Conservation (phyloP, 2,329 filamentous ascomycete genomes). For the Clarireedia monteithiana region DNA sequence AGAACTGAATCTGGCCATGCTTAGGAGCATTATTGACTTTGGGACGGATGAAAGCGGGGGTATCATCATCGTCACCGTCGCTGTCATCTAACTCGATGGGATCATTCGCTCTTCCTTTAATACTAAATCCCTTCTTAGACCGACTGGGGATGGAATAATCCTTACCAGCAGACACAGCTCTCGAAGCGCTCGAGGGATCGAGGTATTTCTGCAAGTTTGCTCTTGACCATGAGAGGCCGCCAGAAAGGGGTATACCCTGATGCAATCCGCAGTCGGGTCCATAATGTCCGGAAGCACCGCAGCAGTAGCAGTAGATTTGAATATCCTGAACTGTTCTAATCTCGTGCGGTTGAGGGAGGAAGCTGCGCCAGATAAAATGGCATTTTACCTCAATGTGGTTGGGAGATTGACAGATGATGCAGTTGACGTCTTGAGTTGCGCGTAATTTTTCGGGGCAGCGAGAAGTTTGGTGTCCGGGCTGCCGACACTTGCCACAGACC, state of each 20-base stretch:
- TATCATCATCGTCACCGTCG: slow-evolving; percentile 19
- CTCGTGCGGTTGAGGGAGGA: slow-evolving; percentile 33
- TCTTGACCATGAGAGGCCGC: slow-evolving; percentile 44
- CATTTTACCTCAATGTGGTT: slow-evolving; percentile 55
- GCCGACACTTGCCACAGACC: slow-evolving; percentile 52
- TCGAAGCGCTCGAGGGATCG: slow-evolving; percentile 35
- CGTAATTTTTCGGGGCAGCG: slow-evolving; percentile 50
- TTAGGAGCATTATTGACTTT: slow-evolving; percentile 13
- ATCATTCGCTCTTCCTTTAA: slow-evolving; percentile 27
- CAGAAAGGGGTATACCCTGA: slow-evolving; percentile 16
- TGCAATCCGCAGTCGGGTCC: slow-evolving; percentile 44
- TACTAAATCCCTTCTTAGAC: slow-evolving; percentile 19
- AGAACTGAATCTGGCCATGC: slow-evolving; percentile 3
- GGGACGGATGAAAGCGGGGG: slow-evolving; percentile 22
- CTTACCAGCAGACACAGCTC: slow-evolving; percentile 22
- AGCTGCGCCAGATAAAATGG: slow-evolving; percentile 52
- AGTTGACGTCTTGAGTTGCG: slow-evolving; percentile 43
- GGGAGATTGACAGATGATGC: slow-evolving; percentile 49
- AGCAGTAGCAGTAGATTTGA: slow-evolving; percentile 46
- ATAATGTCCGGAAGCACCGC: slow-evolving; percentile 47
- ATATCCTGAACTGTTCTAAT: slow-evolving; percentile 43
- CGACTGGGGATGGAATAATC: slow-evolving; percentile 22
- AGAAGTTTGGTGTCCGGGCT: slow-evolving; percentile 48
- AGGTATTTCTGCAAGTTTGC: slow-evolving; percentile 42
- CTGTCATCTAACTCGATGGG: slow-evolving; percentile 25